These are phyloP conservation scores for Pleoardoris graminearum DNA, from an alignment of 2,329 filamentous ascomycete genomes.

Conservation along the genomic window DNA sequence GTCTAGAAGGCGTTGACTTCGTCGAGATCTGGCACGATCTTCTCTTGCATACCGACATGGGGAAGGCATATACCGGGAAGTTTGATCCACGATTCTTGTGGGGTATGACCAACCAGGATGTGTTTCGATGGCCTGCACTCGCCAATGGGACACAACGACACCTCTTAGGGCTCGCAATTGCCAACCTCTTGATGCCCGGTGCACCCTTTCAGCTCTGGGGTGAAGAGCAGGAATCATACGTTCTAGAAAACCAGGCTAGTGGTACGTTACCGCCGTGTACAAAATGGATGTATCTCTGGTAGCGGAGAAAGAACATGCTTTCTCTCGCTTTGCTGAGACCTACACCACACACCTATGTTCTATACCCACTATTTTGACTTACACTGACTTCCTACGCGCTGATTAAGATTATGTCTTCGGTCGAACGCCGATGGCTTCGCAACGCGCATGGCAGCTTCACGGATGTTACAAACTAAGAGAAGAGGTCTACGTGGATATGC, in stretches of 20 bases:
- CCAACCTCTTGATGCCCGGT: constrained; percentile 62
- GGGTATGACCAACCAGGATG: constrained; percentile 67
- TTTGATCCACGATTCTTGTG: constrained; percentile 69
- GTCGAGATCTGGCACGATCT: constrained; percentile 60
- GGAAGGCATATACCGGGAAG: constrained; percentile 62
- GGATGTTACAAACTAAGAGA: constrained; percentile 64
- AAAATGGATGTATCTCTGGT: no score
- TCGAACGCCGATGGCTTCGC: constrained; percentile 63
- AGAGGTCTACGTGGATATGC: constrained; percentile 62
- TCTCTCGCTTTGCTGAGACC: no score
- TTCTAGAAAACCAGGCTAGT: constrained; percentile 64
- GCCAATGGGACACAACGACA: constrained; percentile 61
- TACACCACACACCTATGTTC: no score
- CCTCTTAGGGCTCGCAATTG: constrained; percentile 62
- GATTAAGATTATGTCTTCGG: constrained; percentile 72
- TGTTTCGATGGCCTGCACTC: constrained; percentile 66
- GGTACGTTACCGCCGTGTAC: no score
- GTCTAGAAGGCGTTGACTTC: constrained; percentile 49
- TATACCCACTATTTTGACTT: no score
- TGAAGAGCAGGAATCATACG: constrained; percentile 67
- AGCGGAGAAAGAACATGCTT: no score
- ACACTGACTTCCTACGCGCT: no score
- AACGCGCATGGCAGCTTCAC: constrained; percentile 66
- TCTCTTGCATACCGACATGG: constrained; percentile 61
- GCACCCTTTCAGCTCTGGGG: constrained; percentile 65